Evolutionary conservation across 768 basidiomycete genomes (phyloP).

Genomic region (Clitopilus hobsonii): DNA sequence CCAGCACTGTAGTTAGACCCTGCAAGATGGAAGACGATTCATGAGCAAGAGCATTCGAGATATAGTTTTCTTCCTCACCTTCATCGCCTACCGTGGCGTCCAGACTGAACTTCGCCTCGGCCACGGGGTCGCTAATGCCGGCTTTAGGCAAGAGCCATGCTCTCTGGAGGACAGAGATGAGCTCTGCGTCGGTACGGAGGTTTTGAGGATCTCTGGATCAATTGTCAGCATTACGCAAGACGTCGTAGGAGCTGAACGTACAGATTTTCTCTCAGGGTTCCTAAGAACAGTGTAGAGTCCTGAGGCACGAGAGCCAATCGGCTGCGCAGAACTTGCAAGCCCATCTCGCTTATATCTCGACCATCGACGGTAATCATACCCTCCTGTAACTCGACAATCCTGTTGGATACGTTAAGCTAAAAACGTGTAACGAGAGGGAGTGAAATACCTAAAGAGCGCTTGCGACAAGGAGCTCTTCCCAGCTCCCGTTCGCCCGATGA

Average conservation of each 20-base stretch:
- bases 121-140: constrained; percentile 35
- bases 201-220: constrained; percentile 45
- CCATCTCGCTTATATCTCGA: constrained; percentile 45
- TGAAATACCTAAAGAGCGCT: constrained; percentile 44
- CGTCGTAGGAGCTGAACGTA: constrained; percentile 7
- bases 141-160: constrained; percentile 54
- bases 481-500: constrained; percentile 45
- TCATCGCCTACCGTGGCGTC: constrained; percentile 61
- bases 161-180: constrained; percentile 56
- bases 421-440: neutral
- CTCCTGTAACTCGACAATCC: constrained; percentile 53
- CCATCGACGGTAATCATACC: constrained; percentile 61
- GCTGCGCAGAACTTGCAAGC: constrained; percentile 47
- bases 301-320: constrained; percentile 68
- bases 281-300: constrained; percentile 51
- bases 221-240: neutral
- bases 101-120: constrained; percentile 63
- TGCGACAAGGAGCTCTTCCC: constrained; percentile 57
- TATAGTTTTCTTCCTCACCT: constrained; percentile 27
- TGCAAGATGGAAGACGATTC: constrained; percentile 17
- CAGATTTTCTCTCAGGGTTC: constrained; percentile 45
- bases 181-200: constrained; percentile 51
- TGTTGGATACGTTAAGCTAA: constrained; percentile 12
- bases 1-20: constrained; percentile 63
- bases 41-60: neutral